These are phyloP conservation scores for Eucommia ulmoides DNA, from an alignment of 257 asterid species.

Conservation along the genomic window DNA sequence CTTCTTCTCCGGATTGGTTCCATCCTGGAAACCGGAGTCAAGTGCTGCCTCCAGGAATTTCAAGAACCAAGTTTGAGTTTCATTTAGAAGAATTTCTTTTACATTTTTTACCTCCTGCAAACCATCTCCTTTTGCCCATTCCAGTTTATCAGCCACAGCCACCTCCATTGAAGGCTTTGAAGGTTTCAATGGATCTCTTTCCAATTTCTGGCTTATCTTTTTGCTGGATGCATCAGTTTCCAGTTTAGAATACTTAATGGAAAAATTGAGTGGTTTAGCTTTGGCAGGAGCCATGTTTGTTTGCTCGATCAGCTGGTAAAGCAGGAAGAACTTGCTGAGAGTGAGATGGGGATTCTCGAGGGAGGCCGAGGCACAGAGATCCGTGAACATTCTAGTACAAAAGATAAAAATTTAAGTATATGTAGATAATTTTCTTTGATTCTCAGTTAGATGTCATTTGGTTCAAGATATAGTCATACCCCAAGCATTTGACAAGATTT, in stretches of 20 bases:
- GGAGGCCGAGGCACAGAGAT: slow-evolving; percentile 57
- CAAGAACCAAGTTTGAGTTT: slow-evolving; percentile 61
- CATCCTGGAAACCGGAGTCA: slow-evolving; percentile 39
- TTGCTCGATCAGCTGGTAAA: slow-evolving; percentile 55
- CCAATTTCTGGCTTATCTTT: slow-evolving; percentile 13
- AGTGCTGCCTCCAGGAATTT: slow-evolving; percentile 61
- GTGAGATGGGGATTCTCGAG: slow-evolving; percentile 57
- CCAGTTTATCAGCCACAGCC: slow-evolving; percentile 33
- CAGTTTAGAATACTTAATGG: slow-evolving; percentile 20
- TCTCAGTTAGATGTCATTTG: not conserved
- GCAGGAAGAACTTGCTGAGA: slow-evolving; percentile 58
- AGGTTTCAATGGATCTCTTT: slow-evolving; percentile 17
- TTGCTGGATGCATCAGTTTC: slow-evolving; percentile 34
- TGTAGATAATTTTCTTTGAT: not conserved
- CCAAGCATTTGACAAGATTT: slow-evolving; percentile 61
- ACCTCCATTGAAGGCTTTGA: slow-evolving; percentile 20
- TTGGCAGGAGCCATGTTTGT: slow-evolving; percentile 23
- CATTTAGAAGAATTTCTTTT: slow-evolving; percentile 25
- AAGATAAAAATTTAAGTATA: not conserved
- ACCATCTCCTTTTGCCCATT: slow-evolving; percentile 66
- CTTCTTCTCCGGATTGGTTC: slow-evolving; percentile 26
- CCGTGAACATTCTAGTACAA: slow-evolving; percentile 55
- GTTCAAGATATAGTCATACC: slow-evolving; percentile 22
- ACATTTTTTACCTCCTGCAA: slow-evolving; percentile 35
- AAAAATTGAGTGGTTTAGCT: slow-evolving; percentile 18